Base-by-base conservation (phyloP, 1,284 basidiomycete genomes). In the Ustilago shanxiensis region DNA sequence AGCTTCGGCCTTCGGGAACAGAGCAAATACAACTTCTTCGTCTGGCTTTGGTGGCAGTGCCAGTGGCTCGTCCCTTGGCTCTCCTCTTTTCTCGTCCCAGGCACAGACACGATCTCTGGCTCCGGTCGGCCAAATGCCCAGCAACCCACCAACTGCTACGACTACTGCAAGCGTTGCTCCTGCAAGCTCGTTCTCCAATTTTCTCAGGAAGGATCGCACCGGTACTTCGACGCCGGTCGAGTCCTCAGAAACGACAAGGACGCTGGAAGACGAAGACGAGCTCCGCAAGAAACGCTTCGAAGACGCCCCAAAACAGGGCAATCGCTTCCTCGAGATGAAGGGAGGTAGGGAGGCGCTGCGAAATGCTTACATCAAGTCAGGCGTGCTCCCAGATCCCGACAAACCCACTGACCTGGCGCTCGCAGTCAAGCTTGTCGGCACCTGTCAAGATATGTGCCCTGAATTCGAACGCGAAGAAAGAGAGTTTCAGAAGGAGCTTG, bases 381-480 rank as follows among this genome's bases (percentile, higher is more conserved):
- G 95, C 5, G 91, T 93, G 80, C 94, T 97, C 89, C 93, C 93
- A 65, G 93, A 95, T 79, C 94, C 94, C 0, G 85, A 88, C 31
- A 90, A 91, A 31, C 90, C 92, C 4, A 93, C 92, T 75, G 89
- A 92, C 26, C 89, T 98, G 8, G 92, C 93, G 70, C 92, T 95
- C 70, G 95, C 96, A 2, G 93, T 95, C 61, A 92, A 92, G 33
- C 91, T 98, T 81, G 90, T 93, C 14, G 96, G 96, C 20, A 95
- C 93, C 1, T 98, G 96, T 83, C 88, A 89, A 87, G 92, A 93
- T 73, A 98, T 98, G 95, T 98, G 96, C 86, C 93, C 95, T 6
- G 91, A 93, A 57, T 96, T 94, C 81, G 96, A 99, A 87, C 89
- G 93, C 22, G 95, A 96, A 85, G 90, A 95, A 80, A 90, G 96